phyloP scores from a whole-genome alignment of 805 yeast genomes.

The Zygosaccharomyces pseudorouxii region DNA sequence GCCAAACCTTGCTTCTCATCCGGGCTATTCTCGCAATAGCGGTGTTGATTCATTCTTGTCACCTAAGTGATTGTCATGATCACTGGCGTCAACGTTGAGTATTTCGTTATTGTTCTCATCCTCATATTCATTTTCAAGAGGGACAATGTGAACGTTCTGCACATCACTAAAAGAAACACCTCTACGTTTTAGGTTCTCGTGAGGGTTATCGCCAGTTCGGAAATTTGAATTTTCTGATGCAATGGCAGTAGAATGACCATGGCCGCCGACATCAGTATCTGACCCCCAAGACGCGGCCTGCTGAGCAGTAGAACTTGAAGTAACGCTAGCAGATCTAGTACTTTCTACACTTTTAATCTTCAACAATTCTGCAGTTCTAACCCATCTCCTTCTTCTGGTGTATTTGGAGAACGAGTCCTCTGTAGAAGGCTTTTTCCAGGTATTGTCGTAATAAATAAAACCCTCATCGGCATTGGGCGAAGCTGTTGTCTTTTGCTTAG shows the following conservation, averaged over 20 bases:
- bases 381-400: conserved; percentile 94
- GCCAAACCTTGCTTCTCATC: not conserved
- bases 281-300: not conserved
- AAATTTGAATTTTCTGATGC: not conserved
- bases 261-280: not conserved
- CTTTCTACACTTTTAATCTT: conserved; percentile 15
- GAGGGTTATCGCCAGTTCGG: not conserved
- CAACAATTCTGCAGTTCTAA: conserved; percentile 85
- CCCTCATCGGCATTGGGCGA: conserved; percentile 81
- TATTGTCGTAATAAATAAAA: conserved; percentile 81
- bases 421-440: conserved; percentile 88
- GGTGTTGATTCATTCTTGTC: not conserved
- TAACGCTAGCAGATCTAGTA: conserved; percentile 1
- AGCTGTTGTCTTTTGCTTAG: conserved; percentile 51
- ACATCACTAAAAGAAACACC: conserved; percentile 33
- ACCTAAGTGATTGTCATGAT: no score
- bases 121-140: conserved; percentile 14
- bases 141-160: conserved; percentile 28
- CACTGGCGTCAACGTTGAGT: not conserved
- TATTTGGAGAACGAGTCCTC: conserved; percentile 87
- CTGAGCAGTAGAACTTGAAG: not conserved
- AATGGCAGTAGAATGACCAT: not conserved
- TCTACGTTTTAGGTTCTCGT: conserved; percentile 15
- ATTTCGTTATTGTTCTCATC: not conserved
- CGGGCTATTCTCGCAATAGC: not conserved